Base-by-base conservation (phyloP, 805 yeast species). In the Wickerhamomyces tratensis region DNA sequence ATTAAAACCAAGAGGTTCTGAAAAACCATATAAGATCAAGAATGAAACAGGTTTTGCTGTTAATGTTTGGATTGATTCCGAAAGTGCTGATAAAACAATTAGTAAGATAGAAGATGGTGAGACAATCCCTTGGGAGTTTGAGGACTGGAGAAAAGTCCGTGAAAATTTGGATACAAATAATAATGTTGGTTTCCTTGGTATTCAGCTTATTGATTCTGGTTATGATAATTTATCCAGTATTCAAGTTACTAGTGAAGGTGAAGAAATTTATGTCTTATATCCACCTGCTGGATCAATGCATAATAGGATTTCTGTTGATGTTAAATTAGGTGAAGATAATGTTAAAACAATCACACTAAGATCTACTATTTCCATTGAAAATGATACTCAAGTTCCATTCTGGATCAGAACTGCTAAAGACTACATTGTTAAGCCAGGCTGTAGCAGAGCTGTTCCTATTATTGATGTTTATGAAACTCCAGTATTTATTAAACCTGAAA, bases 71-170 rank as follows among this genome's bases (percentile, higher is more conserved):
- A 72, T 79, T n/a, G 86, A 83, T 31, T 49, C 62, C 39, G 53
- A 54, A 5, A 57, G 60, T 3, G 56, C 49, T 27, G 50, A 48
- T 12, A 41, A 46, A 9, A 52, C 50, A 2, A 31, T 61, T 13
- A 66, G 71, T 0, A 35, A 52, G 0, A 55, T 85, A 13, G 59
- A 65, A 35, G 68, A 77, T 41, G 74, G 74, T 2, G 76, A 74
- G 6, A 59, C 62, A 5, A 57, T 76, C 5, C 82, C 86, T 1
- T 93, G 98, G 97, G 79, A 88, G 36, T 94, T 94, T 65, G 95
- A 89, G 53, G 96, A 91, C 56, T 93, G 98, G 97, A 71, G 86
- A 47, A 71, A 72, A 30, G 74, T 88, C 25, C 79, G 98, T 60
- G 96, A 91, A 54, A 77, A 79, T 43, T 64, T 89, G 43, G 80